Evolutionary conservation across 2,329 filamentous ascomycete species (phyloP).

Genomic region (Monascus ruber): DNA sequence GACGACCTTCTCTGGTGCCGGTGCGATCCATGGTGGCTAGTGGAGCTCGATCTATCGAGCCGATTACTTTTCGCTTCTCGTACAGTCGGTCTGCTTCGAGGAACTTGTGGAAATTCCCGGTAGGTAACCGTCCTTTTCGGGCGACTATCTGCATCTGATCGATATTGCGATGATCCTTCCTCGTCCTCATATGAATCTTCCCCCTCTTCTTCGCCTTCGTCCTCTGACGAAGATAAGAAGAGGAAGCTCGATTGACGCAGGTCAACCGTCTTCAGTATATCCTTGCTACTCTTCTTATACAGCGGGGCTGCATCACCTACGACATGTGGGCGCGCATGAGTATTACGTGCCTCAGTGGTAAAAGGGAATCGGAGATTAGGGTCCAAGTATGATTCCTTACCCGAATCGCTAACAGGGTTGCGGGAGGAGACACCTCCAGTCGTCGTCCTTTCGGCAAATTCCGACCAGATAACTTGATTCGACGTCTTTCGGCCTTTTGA

Average conservation of each 20-base stretch:
- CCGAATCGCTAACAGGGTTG: constrained; percentile 13
- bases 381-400: constrained; percentile 14
- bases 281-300: constrained; percentile 28
- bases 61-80: constrained; percentile 16
- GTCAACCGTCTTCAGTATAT: constrained; percentile 27
- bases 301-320: constrained; percentile 12
- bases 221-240: constrained; percentile 39
- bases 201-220: constrained; percentile 28
- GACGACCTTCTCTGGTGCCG: constrained; percentile 8
- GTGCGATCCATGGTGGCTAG: constrained; percentile 16
- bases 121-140: constrained; percentile 11
- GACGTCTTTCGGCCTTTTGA: constrained; percentile 10
- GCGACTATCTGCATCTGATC: constrained; percentile 4
- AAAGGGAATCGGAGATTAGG: constrained; percentile 9
- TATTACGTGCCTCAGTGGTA: constrained; percentile 10
- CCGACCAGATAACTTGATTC: constrained; percentile 5
- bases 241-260: constrained; percentile 36
- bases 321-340: constrained; percentile 6
- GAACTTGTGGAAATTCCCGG: neutral
- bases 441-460: constrained; percentile 7
- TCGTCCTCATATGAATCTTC: constrained; percentile 4
- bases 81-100: constrained; percentile 7
- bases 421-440: constrained; percentile 10
- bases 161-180: constrained; percentile 3
- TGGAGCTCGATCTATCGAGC: constrained; percentile 16